A percentile compares a stretch with the other conserved stretches of the same genome.
Evolutionary conservation across 179 eudicot species (phyloP).

Genomic region (Dionaea muscipula): DNA sequence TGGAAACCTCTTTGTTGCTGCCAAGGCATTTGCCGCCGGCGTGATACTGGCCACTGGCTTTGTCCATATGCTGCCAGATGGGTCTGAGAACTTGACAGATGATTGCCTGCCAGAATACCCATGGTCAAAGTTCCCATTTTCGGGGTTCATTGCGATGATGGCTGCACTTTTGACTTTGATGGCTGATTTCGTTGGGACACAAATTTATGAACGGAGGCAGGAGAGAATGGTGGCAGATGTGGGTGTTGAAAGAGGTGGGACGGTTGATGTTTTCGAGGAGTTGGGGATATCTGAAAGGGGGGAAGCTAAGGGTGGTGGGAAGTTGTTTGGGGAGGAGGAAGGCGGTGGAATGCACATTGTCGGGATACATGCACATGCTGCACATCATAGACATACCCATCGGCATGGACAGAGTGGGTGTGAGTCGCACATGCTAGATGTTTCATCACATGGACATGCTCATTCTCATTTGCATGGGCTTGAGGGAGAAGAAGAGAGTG

Average conservation of each 20-base stretch:
- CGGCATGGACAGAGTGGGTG: constrained; percentile 35
- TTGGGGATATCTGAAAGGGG: constrained; percentile 16
- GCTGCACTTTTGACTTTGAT: constrained; percentile 42
- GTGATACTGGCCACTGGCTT: constrained; percentile 67
- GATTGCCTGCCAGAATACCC: constrained; percentile 40
- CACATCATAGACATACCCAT: constrained; percentile 48
- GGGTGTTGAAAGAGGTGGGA: constrained; percentile 7
- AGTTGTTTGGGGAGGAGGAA: constrained; percentile 44
- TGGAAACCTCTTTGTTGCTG: constrained; percentile 38
- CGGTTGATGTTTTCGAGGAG: constrained; percentile 15
- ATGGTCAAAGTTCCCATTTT: constrained; percentile 53
- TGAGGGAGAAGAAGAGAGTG: constrained; percentile 25
- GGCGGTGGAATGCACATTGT: constrained; percentile 57
- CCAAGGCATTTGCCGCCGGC: constrained; percentile 69
- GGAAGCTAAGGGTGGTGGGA: constrained; percentile 11
- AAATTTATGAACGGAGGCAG: constrained; percentile 49
- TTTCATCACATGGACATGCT: constrained; percentile 15
- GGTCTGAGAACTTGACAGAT: constrained; percentile 36
- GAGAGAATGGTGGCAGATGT: constrained; percentile 17
- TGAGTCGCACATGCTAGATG: constrained; percentile 16
- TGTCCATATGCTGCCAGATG: constrained; percentile 70
- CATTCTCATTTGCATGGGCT: constrained; percentile 11
- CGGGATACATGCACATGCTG: constrained; percentile 58
- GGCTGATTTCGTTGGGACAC: constrained; percentile 62
- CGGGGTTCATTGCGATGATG: constrained; percentile 56